Percentiles rank a stretch among this genome's conserved stretches.
phyloP scores from a whole-genome alignment of 805 yeast genomes.

The Yarrowia phangngaensis region DNA sequence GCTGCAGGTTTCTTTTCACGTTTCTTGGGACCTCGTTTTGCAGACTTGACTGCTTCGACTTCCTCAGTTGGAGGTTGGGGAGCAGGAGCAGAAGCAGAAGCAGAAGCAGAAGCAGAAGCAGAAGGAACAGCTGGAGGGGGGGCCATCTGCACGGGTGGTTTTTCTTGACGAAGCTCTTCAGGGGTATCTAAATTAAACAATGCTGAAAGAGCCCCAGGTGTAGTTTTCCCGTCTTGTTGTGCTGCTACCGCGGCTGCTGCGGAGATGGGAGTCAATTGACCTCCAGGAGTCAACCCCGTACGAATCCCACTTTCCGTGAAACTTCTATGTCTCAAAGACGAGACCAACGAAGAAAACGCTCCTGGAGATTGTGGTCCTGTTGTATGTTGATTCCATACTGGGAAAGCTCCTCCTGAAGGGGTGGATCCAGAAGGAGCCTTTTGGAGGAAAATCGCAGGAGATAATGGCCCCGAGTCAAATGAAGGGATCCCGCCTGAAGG shows the following conservation, averaged over 20 bases:
- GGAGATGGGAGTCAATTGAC: constrained; percentile 17
- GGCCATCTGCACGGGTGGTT: neutral
- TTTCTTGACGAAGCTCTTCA: neutral
- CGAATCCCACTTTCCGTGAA: constrained; percentile 68
- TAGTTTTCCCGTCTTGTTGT: constrained; percentile 12
- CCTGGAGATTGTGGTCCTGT: constrained; percentile 10
- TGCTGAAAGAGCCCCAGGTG: constrained; percentile 9
- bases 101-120: neutral
- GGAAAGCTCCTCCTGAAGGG: constrained; percentile 4
- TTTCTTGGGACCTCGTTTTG: no score
- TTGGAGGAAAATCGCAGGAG: constrained; percentile 40
- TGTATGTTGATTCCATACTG: neutral
- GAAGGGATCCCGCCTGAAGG: constrained; percentile 12
- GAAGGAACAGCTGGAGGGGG: neutral
- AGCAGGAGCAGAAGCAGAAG: neutral
- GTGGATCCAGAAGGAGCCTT: constrained; percentile 35
- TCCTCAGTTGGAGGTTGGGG: neutral
- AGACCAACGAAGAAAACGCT: constrained; percentile 14
- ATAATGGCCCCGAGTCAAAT: constrained; percentile 39
- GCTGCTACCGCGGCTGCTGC: constrained; percentile 17
- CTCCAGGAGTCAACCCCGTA: constrained; percentile 47
- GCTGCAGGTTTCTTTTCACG: constrained; percentile 5
- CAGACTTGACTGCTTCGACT: no score
- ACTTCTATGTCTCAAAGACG: constrained; percentile 44
- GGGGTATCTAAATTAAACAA: constrained; percentile 15